Evolutionary conservation across 2,329 filamentous ascomycete genomes (phyloP).

Genomic region (Lanzia echinophila): DNA sequence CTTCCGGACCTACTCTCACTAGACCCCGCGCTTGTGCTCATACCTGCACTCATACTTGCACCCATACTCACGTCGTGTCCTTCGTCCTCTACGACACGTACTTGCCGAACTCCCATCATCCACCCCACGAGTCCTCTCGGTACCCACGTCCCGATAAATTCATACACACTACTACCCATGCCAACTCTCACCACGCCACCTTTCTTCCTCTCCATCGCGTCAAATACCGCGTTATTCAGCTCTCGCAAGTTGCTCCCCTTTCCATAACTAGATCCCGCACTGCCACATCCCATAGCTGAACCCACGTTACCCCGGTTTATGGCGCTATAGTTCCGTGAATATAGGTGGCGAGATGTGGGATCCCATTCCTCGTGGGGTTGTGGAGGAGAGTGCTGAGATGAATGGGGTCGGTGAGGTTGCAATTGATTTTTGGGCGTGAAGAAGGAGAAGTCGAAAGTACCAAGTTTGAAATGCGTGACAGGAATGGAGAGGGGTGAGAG

Average conservation of each 20-base stretch:
- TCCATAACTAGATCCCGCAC: constrained; percentile 39
- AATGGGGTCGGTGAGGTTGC: constrained; percentile 20
- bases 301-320: constrained; percentile 33
- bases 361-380: constrained; percentile 43
- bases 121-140: constrained; percentile 75
- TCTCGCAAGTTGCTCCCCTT: constrained; percentile 60
- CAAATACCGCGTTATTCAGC: constrained; percentile 83
- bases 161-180: constrained; percentile 76
- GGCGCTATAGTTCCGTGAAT: constrained; percentile 56
- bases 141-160: constrained; percentile 74
- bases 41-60: neutral
- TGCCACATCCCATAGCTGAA: constrained; percentile 21
- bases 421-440: constrained; percentile 44
- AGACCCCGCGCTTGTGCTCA: neutral
- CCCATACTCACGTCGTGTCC: neutral
- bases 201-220: constrained; percentile 58
- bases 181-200: constrained; percentile 69
- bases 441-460: constrained; percentile 77
- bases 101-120: constrained; percentile 78
- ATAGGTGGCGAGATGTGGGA: constrained; percentile 51
- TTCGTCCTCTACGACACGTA: constrained; percentile 27
- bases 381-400: constrained; percentile 24
- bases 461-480: constrained; percentile 83
- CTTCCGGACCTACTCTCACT: constrained; percentile 7
- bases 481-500: constrained; percentile 68